These are phyloP conservation scores for Pichia nakasei DNA, from an alignment of 805 yeast species.

Conservation along the genomic window DNA sequence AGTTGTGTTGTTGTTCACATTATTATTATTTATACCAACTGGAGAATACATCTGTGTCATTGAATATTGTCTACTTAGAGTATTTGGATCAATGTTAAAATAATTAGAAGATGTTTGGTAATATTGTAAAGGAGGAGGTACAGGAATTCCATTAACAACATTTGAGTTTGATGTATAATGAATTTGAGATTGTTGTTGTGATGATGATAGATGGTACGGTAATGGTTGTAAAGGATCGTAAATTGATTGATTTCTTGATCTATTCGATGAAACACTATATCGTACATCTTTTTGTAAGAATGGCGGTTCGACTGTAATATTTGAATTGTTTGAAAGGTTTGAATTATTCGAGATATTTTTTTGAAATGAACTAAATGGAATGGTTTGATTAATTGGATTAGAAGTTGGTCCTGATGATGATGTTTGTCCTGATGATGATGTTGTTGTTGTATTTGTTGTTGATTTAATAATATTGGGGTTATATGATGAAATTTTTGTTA, in stretches of 20 bases:
- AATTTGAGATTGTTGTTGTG: background rate
- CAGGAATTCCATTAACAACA: background rate
- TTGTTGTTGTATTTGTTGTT: background rate
- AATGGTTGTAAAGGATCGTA: constrained; percentile 27
- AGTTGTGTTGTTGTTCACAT: background rate
- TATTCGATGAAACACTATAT: constrained; percentile 18
- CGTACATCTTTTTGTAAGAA: constrained; percentile 26
- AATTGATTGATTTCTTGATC: constrained; percentile 33
- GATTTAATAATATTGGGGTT: background rate
- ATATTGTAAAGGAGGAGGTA: background rate
- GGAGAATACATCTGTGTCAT: constrained; percentile 8
- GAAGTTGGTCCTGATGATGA: background rate
- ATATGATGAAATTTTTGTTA: background rate
- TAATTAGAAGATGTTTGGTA: background rate
- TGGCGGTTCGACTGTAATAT: constrained; percentile 11
- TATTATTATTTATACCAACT: background rate
- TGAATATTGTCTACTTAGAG: constrained; percentile 4
- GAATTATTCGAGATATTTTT: background rate
- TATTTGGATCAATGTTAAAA: constrained; percentile 1
- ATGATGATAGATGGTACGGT: constrained; percentile 3
- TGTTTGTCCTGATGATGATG: no score
- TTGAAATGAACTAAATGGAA: background rate
- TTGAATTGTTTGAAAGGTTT: background rate
- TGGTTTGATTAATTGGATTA: background rate
- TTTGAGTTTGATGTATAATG: background rate